phyloP scores from a whole-genome alignment of 257 asterid genomes.

The Lavandula angustifolia region DNA sequence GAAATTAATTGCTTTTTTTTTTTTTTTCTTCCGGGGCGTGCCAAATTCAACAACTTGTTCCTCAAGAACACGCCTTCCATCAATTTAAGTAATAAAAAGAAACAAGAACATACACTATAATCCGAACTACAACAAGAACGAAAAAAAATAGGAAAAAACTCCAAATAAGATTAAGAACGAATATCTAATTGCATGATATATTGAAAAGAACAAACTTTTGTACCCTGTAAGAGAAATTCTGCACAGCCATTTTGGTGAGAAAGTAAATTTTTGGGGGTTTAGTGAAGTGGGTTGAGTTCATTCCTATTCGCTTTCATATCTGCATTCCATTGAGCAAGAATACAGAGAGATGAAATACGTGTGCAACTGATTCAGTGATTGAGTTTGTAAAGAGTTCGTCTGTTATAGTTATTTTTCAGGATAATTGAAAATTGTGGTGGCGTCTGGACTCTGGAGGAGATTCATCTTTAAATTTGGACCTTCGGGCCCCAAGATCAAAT shows the following conservation, averaged over 20 bases:
- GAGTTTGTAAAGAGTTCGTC: not conserved
- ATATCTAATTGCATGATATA: not conserved
- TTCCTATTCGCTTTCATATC: slow-evolving; percentile 38
- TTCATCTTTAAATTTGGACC: slow-evolving; percentile 32
- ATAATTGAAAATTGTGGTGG: slow-evolving; percentile 30
- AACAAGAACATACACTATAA: not conserved
- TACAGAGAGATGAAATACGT: not conserved
- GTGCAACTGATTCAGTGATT: not conserved
- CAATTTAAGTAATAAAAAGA: not conserved
- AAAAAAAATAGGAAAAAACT: not conserved
- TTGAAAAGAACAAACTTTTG: not conserved
- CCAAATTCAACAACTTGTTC: slow-evolving; percentile 17
- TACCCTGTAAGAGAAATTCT: slow-evolving; percentile 68
- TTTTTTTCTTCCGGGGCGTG: no score
- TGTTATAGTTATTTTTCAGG: slow-evolving; percentile 28
- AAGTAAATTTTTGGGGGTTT: slow-evolving; percentile 35
- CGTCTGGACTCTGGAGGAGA: slow-evolving; percentile 33
- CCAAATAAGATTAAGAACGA: not conserved
- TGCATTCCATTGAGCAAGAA: slow-evolving; percentile 22
- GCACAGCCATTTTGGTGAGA: slow-evolving; percentile 63
- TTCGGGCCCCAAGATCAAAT: not conserved
- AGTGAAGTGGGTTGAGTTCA: slow-evolving; percentile 42
- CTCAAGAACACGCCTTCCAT: slow-evolving; percentile 5
- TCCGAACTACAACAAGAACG: slow-evolving; percentile 14
- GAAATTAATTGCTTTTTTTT: not conserved